Conservation (phyloP, 2,329 filamentous ascomycete species). For the Amphichorda felina region DNA sequence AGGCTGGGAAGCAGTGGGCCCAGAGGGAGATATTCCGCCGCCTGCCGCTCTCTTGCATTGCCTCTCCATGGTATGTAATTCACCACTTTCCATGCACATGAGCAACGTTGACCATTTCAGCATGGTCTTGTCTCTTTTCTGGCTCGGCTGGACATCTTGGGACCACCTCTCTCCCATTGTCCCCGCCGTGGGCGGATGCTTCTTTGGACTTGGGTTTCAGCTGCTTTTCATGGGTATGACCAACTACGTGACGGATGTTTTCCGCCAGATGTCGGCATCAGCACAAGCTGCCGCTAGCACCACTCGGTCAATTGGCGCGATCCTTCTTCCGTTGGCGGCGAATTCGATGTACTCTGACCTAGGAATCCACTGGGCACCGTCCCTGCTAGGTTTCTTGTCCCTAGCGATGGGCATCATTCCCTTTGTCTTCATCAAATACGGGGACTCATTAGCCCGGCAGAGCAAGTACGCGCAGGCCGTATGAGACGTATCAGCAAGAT, state of each 20-base stretch:
- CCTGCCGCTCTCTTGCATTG: constrained; percentile 37
- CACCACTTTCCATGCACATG: neutral
- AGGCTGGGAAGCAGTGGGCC: constrained; percentile 16
- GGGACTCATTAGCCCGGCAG: constrained; percentile 13
- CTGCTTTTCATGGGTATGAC: constrained; percentile 22
- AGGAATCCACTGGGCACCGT: constrained; percentile 22
- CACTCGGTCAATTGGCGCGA: constrained; percentile 18
- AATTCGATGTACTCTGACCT: constrained; percentile 17
- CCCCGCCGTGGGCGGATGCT: constrained; percentile 26
- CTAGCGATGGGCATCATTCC: constrained; percentile 17
- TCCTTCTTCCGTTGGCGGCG: constrained; percentile 19
- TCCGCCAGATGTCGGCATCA: constrained; percentile 19
- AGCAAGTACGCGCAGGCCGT: constrained; percentile 6
- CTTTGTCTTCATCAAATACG: constrained; percentile 18
- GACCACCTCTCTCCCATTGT: constrained; percentile 15
- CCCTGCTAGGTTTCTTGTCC: constrained; percentile 17
- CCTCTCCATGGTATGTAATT: constrained; percentile 43
- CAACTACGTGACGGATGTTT: constrained; percentile 22
- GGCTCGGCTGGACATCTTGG: constrained; percentile 48
- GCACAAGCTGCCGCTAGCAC: constrained; percentile 20
- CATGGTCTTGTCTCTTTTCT: constrained; percentile 46
- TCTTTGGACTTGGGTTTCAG: constrained; percentile 25
- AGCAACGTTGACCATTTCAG: constrained; percentile 6
- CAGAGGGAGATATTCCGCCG: constrained; percentile 19
- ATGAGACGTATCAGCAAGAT: neutral